Evolutionary conservation across 2,329 filamentous ascomycete genomes (phyloP).

Genomic region (Didymella glomerata): DNA sequence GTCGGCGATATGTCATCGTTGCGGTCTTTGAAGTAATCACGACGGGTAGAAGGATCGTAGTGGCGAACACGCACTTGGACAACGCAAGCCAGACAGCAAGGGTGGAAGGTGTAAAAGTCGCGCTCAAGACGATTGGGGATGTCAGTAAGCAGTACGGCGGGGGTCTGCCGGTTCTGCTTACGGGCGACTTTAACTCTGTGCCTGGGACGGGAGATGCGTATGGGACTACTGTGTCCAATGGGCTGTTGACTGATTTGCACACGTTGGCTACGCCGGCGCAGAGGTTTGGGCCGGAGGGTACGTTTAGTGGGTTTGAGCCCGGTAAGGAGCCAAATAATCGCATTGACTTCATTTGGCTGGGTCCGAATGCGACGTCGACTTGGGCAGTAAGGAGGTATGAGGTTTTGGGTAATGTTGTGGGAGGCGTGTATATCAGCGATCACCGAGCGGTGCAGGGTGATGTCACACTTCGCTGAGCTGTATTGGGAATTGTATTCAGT

Average conservation of each 20-base stretch:
- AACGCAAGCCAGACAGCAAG: constrained; percentile 65
- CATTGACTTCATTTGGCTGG: constrained; percentile 65
- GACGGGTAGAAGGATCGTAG: constrained; percentile 60
- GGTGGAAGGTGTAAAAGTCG: constrained; percentile 64
- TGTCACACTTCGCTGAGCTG: constrained; percentile 15
- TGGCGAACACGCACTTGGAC: constrained; percentile 75
- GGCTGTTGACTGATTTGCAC: constrained; percentile 37
- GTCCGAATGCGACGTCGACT: constrained; percentile 50
- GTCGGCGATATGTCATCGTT: constrained; percentile 68
- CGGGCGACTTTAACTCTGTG: constrained; percentile 74
- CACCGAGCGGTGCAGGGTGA: constrained; percentile 72
- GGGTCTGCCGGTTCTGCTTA: constrained; percentile 62
- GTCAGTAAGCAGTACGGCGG: constrained; percentile 26
- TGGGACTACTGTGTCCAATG: constrained; percentile 58
- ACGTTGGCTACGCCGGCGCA: constrained; percentile 55
- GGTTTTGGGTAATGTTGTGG: constrained; percentile 71
- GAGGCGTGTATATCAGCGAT: constrained; percentile 69
- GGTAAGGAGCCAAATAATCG: constrained; percentile 63
- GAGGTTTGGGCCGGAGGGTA: constrained; percentile 66
- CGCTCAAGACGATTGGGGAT: constrained; percentile 57
- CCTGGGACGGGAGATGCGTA: constrained; percentile 66
- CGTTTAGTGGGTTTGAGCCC: constrained; percentile 70
- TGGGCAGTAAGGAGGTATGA: constrained; percentile 62
- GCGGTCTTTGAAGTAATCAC: constrained; percentile 64
- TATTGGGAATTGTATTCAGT: too few relatives aligned